These are phyloP conservation scores for Venturia carpophila DNA, from an alignment of 2,329 filamentous ascomycete species.

Conservation along the genomic window DNA sequence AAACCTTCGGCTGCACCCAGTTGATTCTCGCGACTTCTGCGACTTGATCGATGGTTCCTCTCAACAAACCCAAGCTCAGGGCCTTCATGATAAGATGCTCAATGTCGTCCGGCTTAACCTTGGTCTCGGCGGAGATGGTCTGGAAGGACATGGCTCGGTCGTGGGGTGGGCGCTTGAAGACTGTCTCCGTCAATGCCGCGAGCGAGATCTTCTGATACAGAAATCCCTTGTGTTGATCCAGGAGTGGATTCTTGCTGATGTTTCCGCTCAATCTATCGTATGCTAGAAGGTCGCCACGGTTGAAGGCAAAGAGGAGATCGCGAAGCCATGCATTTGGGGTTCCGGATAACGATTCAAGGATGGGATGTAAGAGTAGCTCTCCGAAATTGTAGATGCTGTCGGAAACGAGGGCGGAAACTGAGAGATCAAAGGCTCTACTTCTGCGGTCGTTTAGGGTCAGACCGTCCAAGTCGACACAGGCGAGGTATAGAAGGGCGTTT, in stretches of 20 bases:
- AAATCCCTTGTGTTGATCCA: constrained; percentile 72
- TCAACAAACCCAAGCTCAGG: constrained; percentile 81
- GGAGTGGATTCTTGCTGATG: constrained; percentile 69
- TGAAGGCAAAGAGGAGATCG: constrained; percentile 95
- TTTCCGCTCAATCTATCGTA: constrained; percentile 79
- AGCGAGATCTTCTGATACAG: constrained; percentile 97
- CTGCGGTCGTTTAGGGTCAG: constrained; percentile 65
- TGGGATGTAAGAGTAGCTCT: constrained; percentile 94
- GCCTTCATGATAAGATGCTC: constrained; percentile 99
- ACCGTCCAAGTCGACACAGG: constrained; percentile 78
- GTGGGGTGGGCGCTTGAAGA: constrained; percentile 92
- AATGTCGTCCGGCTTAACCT: constrained; percentile 83
- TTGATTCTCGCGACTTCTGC: constrained; percentile 89
- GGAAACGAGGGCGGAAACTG: constrained; percentile 84
- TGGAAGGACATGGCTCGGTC: constrained; percentile 89
- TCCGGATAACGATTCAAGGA: constrained; percentile 74
- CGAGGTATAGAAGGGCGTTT: constrained; percentile 94
- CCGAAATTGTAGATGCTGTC: constrained; percentile 99
- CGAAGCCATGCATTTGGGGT: constrained; percentile 79
- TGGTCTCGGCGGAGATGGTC: constrained; percentile 84
- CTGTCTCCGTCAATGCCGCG: constrained; percentile 88
- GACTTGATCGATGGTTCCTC: constrained; percentile 93
- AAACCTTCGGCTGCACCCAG: constrained; percentile 97
- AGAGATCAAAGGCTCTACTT: constrained; percentile 82
- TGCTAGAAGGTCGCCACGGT: constrained; percentile 81